Evolutionary conservation across 768 basidiomycete species (phyloP).

Genomic region (Trametes maxima): DNA sequence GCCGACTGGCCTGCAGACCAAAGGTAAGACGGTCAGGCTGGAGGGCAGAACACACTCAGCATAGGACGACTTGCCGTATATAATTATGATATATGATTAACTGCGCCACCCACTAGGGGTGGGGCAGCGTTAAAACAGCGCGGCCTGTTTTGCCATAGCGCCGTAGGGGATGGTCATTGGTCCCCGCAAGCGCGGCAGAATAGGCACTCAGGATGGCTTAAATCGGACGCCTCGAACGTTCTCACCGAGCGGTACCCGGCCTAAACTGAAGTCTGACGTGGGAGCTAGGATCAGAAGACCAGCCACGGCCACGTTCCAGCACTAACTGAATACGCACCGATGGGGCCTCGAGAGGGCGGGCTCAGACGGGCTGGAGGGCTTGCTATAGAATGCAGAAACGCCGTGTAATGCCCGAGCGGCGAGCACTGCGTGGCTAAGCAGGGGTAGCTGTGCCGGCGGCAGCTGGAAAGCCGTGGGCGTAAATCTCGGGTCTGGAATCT

Average conservation of each 20-base stretch:
- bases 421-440: no score
- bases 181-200: not conserved
- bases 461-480: no score
- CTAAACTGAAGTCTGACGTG: not conserved
- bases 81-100: no score
- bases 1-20: not conserved
- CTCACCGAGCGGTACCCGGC: not conserved
- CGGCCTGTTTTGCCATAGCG: no score
- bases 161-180: not conserved
- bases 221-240: conserved; percentile 2
- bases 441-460: no score
- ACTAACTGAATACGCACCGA: not conserved
- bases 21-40: not conserved
- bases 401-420: no score
- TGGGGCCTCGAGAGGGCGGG: not conserved
- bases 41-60: not conserved
- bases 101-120: no score
- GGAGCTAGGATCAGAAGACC: conserved; percentile 7
- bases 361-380: no score
- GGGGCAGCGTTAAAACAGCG: no score
- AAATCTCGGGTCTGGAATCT: no score
- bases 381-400: no score
- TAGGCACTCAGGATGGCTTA: not conserved
- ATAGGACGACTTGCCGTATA: not conserved
- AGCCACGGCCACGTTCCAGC: not conserved